phyloP scores from a whole-genome alignment of 1,139 yeast species.

The Hansenula anomala region DNA sequence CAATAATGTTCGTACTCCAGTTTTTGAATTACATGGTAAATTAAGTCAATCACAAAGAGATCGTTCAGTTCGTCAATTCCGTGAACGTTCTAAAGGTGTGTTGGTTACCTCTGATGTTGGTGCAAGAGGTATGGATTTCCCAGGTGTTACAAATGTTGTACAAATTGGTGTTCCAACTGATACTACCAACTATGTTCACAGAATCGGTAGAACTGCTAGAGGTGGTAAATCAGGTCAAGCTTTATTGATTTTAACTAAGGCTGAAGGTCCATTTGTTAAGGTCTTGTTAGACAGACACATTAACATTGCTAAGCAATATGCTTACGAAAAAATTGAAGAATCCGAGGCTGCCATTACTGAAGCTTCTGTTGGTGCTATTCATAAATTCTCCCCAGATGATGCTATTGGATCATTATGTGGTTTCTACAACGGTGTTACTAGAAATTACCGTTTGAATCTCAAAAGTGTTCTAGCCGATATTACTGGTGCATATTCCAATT shows the following conservation, averaged over 20 bases:
- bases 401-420: conserved; percentile 31
- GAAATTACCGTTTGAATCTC: conserved; percentile 26
- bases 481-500: conserved; percentile 15
- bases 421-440: conserved; percentile 29
- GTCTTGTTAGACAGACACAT: conserved; percentile 46
- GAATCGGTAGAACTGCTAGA: conserved; percentile 96
- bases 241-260: conserved; percentile 41
- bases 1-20: conserved; percentile 19
- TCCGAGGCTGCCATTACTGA: conserved; percentile 25
- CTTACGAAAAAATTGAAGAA: conserved; percentile 26
- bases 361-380: conserved; percentile 16
- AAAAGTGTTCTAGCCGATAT: conserved; percentile 16
- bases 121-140: conserved; percentile 96
- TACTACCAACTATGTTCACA: conserved; percentile 77
- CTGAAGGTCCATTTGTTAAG: conserved; percentile 45
- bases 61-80: conserved; percentile 50
- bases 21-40: conserved; percentile 60
- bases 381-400: conserved; percentile 22
- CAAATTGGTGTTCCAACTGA: conserved; percentile 77
- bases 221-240: conserved; percentile 81
- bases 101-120: conserved; percentile 89
- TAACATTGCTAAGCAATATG: conserved; percentile 36
- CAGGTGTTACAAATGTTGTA: conserved; percentile 74
- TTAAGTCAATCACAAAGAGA: conserved; percentile 64
- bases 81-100: conserved; percentile 45